phyloP scores from a whole-genome alignment of 2,329 filamentous ascomycete species.

The Diaporthe australafricana region DNA sequence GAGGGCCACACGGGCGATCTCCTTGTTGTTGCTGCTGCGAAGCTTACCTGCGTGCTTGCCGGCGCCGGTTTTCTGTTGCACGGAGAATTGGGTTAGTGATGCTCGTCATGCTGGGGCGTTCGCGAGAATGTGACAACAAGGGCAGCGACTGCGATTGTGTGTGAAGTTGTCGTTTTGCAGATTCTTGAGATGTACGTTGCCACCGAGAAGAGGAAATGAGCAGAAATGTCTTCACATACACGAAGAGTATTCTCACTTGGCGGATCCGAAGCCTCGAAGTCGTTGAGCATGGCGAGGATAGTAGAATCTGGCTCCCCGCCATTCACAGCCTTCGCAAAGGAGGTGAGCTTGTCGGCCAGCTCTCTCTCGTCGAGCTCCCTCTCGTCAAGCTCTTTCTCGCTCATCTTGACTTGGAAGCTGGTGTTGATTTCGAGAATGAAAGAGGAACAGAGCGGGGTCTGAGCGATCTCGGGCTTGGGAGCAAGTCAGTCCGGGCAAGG shows the following conservation, averaged over 20 bases:
- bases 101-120: too few relatives aligned
- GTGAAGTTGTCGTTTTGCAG: not conserved
- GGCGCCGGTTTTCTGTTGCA: conserved; percentile 79
- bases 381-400: conserved; percentile 64
- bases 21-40: conserved; percentile 80
- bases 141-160: not conserved
- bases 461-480: not conserved
- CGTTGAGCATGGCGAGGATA: conserved; percentile 79
- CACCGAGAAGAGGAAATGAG: not conserved
- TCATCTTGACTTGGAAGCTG: conserved; percentile 60
- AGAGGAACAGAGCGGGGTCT: not conserved
- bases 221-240: conserved; percentile 57
- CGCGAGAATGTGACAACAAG: not conserved
- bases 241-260: conserved; percentile 92
- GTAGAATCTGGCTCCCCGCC: conserved; percentile 73
- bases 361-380: conserved; percentile 80
- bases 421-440: conserved; percentile 42
- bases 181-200: not conserved
- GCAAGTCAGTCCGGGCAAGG: not conserved
- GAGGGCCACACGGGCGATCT: conserved; percentile 80
- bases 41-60: conserved; percentile 90
- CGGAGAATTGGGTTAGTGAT: conserved; percentile 7
- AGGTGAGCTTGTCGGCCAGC: conserved; percentile 79
- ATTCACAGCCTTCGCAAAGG: conserved; percentile 65
- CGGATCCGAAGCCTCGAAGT: conserved; percentile 81